Conservation (phyloP, 495 filamentous ascomycete species). For the Paragyromitra xinjiangensis region DNA sequence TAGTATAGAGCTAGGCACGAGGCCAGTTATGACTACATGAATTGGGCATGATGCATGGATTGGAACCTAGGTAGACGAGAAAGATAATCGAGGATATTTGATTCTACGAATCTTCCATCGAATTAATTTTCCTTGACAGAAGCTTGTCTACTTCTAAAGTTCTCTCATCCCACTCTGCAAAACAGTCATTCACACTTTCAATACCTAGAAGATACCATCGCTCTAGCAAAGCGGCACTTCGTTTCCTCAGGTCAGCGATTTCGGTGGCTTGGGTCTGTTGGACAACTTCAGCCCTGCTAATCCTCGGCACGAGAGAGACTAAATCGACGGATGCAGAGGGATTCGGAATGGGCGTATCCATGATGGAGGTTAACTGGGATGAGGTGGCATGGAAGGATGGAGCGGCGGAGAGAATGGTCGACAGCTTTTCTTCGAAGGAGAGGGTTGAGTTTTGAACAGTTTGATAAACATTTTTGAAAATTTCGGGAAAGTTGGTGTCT, state of each 20-base stretch:
- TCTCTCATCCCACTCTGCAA: constrained; percentile 57
- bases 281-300: constrained; percentile 70
- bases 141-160: constrained; percentile 56
- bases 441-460: constrained; percentile 58
- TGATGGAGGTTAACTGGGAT: constrained; percentile 79
- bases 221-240: constrained; percentile 76
- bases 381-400: constrained; percentile 77
- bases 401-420: constrained; percentile 75
- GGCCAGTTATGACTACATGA: neutral
- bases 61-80: neutral
- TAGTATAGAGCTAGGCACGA: neutral
- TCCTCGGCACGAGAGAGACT: constrained; percentile 73
- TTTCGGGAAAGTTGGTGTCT: constrained; percentile 49
- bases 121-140: constrained; percentile 53
- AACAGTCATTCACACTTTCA: constrained; percentile 55
- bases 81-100: neutral
- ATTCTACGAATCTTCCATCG: constrained; percentile 8
- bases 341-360: constrained; percentile 79
- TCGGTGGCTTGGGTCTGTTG: constrained; percentile 77
- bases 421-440: constrained; percentile 63
- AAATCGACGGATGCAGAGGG: constrained; percentile 72
- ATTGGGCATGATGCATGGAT: neutral
- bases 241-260: constrained; percentile 74
- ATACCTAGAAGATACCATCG: constrained; percentile 76
- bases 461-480: constrained; percentile 39